These are phyloP conservation scores for Gonapodya sp. DNA, from an alignment of 192 early-diverging fungal genomes.

Conservation along the genomic window DNA sequence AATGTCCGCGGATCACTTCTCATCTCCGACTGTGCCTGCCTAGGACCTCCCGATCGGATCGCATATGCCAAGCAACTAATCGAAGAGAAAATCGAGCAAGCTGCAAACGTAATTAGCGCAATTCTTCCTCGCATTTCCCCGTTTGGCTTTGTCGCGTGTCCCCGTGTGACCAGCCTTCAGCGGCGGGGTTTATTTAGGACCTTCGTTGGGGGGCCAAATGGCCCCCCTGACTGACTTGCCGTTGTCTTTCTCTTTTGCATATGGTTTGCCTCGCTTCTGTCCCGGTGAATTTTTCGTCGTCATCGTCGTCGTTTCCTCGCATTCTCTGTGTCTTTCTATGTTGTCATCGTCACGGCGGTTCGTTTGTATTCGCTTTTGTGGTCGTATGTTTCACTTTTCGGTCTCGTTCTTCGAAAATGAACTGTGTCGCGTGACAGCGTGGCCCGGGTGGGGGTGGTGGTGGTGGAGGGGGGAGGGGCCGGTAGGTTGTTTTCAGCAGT, in stretches of 20 bases:
- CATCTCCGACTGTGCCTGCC: no score
- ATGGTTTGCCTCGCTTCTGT: not conserved
- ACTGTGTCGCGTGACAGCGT: not conserved
- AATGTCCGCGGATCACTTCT: no score
- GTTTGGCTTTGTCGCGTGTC: not conserved
- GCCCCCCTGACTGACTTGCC: not conserved
- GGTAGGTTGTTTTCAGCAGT: not conserved
- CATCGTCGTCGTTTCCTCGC: not conserved
- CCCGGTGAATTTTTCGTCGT: not conserved
- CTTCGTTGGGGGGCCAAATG: not conserved
- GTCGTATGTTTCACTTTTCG: not conserved
- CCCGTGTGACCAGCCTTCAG: not conserved
- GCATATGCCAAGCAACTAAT: conserved; percentile 6
- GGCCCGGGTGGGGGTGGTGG: not conserved
- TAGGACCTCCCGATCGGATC: not conserved
- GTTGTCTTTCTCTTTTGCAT: not conserved
- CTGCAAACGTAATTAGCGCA: not conserved
- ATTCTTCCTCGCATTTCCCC: not conserved
- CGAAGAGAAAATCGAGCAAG: not conserved
- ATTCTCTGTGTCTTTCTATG: not conserved
- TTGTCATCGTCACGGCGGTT: not conserved
- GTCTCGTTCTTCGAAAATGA: not conserved
- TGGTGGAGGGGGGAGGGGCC: not conserved
- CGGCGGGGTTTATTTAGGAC: not conserved
- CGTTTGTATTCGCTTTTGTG: not conserved